A percentile compares a stretch with the other conserved stretches of the same genome.
Conservation (phyloP, 148 eudicot species). For the Nepenthes gracilis region DNA sequence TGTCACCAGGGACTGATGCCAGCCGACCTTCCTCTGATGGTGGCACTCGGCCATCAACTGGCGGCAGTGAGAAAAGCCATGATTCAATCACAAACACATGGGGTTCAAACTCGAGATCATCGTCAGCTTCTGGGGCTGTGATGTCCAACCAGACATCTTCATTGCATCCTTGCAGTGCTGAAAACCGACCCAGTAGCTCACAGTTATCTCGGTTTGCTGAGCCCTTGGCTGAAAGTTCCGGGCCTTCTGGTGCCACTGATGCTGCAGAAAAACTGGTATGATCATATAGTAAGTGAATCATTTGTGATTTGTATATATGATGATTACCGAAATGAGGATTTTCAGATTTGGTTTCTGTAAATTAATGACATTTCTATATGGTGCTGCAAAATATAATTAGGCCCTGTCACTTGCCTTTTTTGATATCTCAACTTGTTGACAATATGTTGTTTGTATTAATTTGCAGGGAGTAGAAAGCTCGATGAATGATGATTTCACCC, state of each 20-base stretch:
- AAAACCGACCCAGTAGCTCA: slow-evolving; percentile 87
- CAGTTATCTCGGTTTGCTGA: slow-evolving; percentile 93
- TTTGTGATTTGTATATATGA: neutral
- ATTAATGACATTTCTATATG: neutral
- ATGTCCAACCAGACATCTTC: slow-evolving; percentile 40
- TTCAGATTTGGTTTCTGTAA: neutral
- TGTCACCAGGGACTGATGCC: slow-evolving; percentile 69
- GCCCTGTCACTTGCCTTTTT: neutral
- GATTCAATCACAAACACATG: slow-evolving; percentile 52
- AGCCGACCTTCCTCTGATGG: slow-evolving; percentile 90
- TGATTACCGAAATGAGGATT: neutral
- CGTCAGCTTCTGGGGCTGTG: slow-evolving; percentile 79
- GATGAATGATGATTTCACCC: slow-evolving; percentile 52
- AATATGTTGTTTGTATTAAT: slow-evolving; percentile 1
- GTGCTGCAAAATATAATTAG: neutral
- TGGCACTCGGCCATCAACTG: slow-evolving; percentile 87
- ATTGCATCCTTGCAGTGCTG: slow-evolving; percentile 85
- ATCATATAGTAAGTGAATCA: neutral
- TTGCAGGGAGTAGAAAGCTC: slow-evolving; percentile 43
- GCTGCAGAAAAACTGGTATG: slow-evolving; percentile 68
- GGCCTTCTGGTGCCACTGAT: slow-evolving; percentile 40
- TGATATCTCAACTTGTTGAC: neutral
- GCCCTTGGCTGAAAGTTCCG: slow-evolving; percentile 45
- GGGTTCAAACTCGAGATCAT: slow-evolving; percentile 81
- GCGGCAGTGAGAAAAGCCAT: slow-evolving; percentile 71